Conservation (phyloP, 1,139 yeast species). For the Pichia sp. region DNA sequence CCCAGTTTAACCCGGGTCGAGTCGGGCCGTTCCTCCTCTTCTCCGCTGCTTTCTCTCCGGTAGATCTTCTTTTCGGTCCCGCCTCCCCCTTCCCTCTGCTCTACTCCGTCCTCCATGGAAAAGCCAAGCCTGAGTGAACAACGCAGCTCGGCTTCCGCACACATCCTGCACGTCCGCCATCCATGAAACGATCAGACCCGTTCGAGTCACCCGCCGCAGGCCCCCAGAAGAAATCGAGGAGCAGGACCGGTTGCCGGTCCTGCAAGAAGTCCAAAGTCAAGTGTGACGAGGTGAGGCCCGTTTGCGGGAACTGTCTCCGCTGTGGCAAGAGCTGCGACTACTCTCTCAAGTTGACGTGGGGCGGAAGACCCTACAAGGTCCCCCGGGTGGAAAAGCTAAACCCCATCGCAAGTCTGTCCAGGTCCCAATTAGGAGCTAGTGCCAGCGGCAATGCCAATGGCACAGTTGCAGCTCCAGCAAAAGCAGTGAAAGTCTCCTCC, state of each 20-base stretch:
- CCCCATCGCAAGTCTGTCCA: conserved; percentile 25
- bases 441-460: background rate
- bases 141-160: too few species aligned
- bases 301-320: conserved; percentile 56
- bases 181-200: background rate
- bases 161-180: background rate
- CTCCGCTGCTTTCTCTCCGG: too few species aligned
- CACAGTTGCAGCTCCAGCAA: background rate
- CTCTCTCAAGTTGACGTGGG: conserved; percentile 66
- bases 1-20: too few species aligned
- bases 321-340: conserved; percentile 55
- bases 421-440: conserved; percentile 6
- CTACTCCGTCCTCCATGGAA: too few species aligned
- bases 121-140: too few species aligned
- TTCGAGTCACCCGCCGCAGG: background rate
- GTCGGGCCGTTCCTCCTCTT: too few species aligned
- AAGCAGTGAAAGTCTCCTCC: too few species aligned
- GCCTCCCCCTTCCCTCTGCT: too few species aligned
- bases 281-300: conserved; percentile 69
- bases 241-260: conserved; percentile 57
- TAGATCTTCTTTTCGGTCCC: too few species aligned
- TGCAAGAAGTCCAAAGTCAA: conserved; percentile 68
- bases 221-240: conserved; percentile 31
- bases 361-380: conserved; percentile 62
- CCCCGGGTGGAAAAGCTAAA: conserved; percentile 32